Percentiles rank a stretch among this genome's conserved stretches.
Evolutionary conservation across 495 filamentous ascomycete genomes (phyloP).

Genomic region (Penicillium angulare): DNA sequence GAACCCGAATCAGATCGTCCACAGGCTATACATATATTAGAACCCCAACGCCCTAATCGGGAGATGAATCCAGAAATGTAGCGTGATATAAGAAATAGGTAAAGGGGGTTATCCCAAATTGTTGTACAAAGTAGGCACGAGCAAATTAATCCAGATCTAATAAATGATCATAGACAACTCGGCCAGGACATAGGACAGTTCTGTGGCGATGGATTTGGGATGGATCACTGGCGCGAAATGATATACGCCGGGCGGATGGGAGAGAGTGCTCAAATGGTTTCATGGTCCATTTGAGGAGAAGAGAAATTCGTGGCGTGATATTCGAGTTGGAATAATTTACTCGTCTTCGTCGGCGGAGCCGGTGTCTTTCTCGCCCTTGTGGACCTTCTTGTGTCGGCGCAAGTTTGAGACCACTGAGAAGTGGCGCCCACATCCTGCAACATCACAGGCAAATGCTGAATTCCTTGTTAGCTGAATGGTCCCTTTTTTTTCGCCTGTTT

Average conservation of each 20-base stretch:
- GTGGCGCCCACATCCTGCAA: slow-evolving; percentile 91
- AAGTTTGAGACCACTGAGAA: slow-evolving; percentile 98
- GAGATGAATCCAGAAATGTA: slow-evolving; percentile 11
- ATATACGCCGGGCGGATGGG: background rate
- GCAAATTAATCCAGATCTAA: slow-evolving; percentile 14
- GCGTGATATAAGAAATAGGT: slow-evolving; percentile 24
- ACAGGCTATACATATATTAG: slow-evolving; percentile 7
- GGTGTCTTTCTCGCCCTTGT: slow-evolving; percentile 71
- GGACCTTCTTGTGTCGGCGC: slow-evolving; percentile 92
- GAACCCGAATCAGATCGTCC: slow-evolving; percentile 20
- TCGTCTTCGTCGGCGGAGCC: slow-evolving; percentile 47
- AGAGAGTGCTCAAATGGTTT: slow-evolving; percentile 9
- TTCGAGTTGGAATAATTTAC: slow-evolving; percentile 22
- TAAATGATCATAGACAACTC: slow-evolving; percentile 11
- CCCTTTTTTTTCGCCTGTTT: slow-evolving; percentile 1
- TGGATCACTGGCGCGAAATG: slow-evolving; percentile 2
- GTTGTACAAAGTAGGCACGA: slow-evolving; percentile 42
- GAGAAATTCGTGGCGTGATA: slow-evolving; percentile 9
- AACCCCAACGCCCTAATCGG: slow-evolving; percentile 10
- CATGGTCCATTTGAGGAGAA: slow-evolving; percentile 5
- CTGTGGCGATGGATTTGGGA: slow-evolving; percentile 4
- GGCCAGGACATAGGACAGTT: background rate
- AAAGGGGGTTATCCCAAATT: slow-evolving; percentile 28
- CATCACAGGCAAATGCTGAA: slow-evolving; percentile 87
- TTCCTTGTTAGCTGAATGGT: slow-evolving; percentile 40